Evolutionary conservation across 2,329 filamentous ascomycete genomes (phyloP), one percentile per base, ranked within the genome.

Genomic region (Cadophora malorum): DNA sequence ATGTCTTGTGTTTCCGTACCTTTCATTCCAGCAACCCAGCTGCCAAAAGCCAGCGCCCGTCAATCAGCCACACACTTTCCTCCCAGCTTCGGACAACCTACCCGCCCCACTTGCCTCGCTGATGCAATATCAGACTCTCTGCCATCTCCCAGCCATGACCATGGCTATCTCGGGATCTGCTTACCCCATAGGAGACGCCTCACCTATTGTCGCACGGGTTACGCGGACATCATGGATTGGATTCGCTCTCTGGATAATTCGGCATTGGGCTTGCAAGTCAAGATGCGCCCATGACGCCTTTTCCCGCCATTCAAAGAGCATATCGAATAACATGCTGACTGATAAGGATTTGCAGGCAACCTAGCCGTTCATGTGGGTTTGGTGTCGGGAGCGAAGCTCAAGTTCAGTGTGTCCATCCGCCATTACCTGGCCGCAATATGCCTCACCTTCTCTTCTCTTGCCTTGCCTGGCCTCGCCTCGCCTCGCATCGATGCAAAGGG

Each of bases 281-380:
- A 58, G 19, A 38, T 58, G n/a, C 31, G n/a, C 25, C 33, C 31
- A 38, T 58, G 55, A 58, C 33, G 31, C 31, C 31, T 58, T 58
- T 21, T 23, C 33, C 55, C 19, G 33, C 33, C 55, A 38, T 12
- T 9, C 16, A 21, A 19, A 56, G 31, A 38, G 9, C 19, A 38
- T 58, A 14, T 10, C 55, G n/a, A 23, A 23, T 58, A 16, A 23
- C 5, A n/a, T 23, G 33, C 33, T 38, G 31, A 41, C 38, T 23
- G 55, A 58, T 38, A 38, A 38, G 23, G 25, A 31, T 31, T 31
- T 62, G 59, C 41, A 62, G 21, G 59, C 59, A 62, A 62, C 59
- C 25, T 33, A 62, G 59, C 59, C 21, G 41, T 62, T 61, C 58
- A 35, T 62, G 59, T 33, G 16, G 41, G 14, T 50, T 28, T 33